Base-by-base conservation (phyloP, 768 basidiomycete genomes). In the Agrocybe praecox region DNA sequence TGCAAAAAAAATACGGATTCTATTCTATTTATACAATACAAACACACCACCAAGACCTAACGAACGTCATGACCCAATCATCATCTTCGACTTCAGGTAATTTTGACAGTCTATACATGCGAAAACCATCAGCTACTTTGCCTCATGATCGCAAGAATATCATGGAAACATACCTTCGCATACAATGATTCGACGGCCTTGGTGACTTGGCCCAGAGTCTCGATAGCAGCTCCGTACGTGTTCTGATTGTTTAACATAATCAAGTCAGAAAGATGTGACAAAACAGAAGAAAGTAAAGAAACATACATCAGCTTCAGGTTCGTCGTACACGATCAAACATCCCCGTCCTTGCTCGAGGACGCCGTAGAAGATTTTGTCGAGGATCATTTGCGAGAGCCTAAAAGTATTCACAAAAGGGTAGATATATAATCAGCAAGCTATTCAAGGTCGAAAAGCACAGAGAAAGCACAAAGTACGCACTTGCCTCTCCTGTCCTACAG, bases 341-440 rank as follows among this genome's bases (percentile, higher is more conserved):
- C n/a, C n/a, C n/a, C n/a, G n/a, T n/a, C n/a, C n/a, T n/a, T n/a
- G n/a, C n/a, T n/a, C n/a, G n/a, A n/a, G n/a, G n/a, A n/a, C n/a
- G n/a, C n/a, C 96, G 59, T 93, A 84, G 60, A 98, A 84, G 1
- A 96, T 86, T 64, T 96, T 96, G 74, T 98, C 96, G 33, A 98
- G 77, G 59, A 98, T 99, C 96, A 99, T 98, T 69, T 99, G 96
- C 29, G 92, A 94, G 23, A 98, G 75, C 69, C 96, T 96, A n/a
- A n/a, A n/a, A n/a, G n/a, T n/a, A n/a, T n/a, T n/a, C n/a, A n/a
- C n/a, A n/a, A n/a, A n/a, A n/a, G 63, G 6, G 52, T 12, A 32
- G n/a, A 21, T 12, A 26, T 34, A 44, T 18, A 43, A 15, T 21
- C 43, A 49, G 26, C 9, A 29, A 29, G 9, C 4, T 29, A 9